Base-by-base conservation (phyloP, 805 yeast genomes). In the Candida oleophila region DNA sequence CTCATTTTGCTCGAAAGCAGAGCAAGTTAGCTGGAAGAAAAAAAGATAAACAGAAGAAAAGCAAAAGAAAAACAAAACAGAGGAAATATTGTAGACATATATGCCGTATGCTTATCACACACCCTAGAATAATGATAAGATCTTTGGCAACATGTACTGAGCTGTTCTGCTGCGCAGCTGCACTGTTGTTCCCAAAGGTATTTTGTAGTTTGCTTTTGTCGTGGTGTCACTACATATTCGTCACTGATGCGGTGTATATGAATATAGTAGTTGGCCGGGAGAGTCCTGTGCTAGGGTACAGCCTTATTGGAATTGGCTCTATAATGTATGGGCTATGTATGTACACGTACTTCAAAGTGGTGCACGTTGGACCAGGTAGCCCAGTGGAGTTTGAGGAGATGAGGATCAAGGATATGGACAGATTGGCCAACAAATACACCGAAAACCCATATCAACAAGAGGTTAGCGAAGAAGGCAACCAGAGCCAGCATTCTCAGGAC, bases 291-390 rank as follows among this genome's bases (percentile, higher is more conserved):
- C 2, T 38, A 3, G 64, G 60, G 7, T 9, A 49, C 4, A 2
- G 55, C 0, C 28, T 69, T 0, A 57, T 57, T 2, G 28, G 64
- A 0, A 18, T 62, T 3, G 69, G 69, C 0, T 21, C 65, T 0
- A 21, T 53, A 14, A 55, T 78, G 9, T 71, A 69, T 25, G 20
- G 44, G 0, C 55, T 77, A 14, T 69, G 75, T 18, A 39, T 83
- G 3, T 71, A 72, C 52, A 67, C 85, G 1, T 85, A 85, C 57
- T 79, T 66, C 58, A 62, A 68, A 50, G 77, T 83, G 2, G 69
- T 83, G 1, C n/a, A 30, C 1, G 63, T 64, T 1, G 89, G 89
- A 0, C 76, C 86, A 0, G 92, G 92, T 0, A 78, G 85, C 15
- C 89, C 92, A 0, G 49, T 68, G 16, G 89, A 84, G 50, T 82